These are phyloP conservation scores for Aureobasidium sp. DNA, from an alignment of 2,329 filamentous ascomycete species.

Conservation along the genomic window DNA sequence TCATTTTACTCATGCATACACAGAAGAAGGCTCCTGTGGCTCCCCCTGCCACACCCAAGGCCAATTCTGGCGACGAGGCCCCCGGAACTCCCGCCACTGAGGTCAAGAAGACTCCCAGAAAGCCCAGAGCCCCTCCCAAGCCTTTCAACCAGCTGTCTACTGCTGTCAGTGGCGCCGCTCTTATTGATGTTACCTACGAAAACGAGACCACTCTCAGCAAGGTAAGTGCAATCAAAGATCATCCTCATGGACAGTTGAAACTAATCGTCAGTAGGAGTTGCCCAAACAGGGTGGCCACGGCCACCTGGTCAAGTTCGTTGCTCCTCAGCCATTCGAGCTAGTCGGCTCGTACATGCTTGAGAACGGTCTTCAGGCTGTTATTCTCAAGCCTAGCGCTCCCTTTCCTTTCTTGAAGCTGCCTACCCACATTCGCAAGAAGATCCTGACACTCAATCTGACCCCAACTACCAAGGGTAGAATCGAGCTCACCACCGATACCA, in stretches of 20 bases:
- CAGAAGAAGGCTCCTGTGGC: conserved; percentile 13
- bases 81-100: background rate
- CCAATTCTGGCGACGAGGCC: conserved; percentile 12
- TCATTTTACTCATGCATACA: background rate
- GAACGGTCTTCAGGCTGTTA: conserved; percentile 30
- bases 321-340: conserved; percentile 27
- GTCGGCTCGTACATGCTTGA: conserved; percentile 27
- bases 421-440: background rate
- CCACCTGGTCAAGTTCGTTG: conserved; percentile 28
- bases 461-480: conserved; percentile 23
- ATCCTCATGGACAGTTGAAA: too few relatives aligned
- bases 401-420: conserved; percentile 30
- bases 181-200: conserved; percentile 24
- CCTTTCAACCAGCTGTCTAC: conserved; percentile 16
- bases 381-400: conserved; percentile 29
- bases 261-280: too few relatives aligned
- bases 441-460: conserved; percentile 12
- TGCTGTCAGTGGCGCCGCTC: conserved; percentile 17
- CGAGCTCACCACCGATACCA: conserved; percentile 25
- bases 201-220: conserved; percentile 21
- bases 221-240: background rate
- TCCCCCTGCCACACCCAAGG: conserved; percentile 16
- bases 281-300: conserved; percentile 22
- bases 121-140: conserved; percentile 11
- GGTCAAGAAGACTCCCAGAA: conserved; percentile 19